These are phyloP conservation scores for Kuraishia capsulata DNA, from an alignment of 805 yeast species.

Conservation along the genomic window DNA sequence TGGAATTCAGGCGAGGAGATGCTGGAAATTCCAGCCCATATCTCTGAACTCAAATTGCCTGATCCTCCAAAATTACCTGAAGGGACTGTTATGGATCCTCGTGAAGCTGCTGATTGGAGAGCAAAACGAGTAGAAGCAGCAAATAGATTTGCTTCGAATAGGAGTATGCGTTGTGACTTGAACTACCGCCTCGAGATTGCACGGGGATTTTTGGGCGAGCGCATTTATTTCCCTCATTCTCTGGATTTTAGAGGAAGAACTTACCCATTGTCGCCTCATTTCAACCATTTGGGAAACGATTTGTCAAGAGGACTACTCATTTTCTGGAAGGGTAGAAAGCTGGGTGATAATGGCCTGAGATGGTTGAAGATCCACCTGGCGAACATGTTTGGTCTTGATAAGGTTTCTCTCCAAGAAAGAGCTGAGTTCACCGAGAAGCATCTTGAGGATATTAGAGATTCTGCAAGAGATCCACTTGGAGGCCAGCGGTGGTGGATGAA, in stretches of 20 bases:
- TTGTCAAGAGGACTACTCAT: conserved; percentile 60
- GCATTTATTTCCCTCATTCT: conserved; percentile 71
- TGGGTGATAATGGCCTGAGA: conserved; percentile 55
- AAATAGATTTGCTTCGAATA: conserved; percentile 52
- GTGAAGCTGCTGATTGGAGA: conserved; percentile 60
- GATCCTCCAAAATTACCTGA: conserved; percentile 42
- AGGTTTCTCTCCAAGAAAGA: conserved; percentile 59
- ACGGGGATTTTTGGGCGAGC: conserved; percentile 78
- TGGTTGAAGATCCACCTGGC: conserved; percentile 76
- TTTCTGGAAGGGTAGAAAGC: conserved; percentile 68
- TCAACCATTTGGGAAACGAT: conserved; percentile 76
- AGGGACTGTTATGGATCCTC: conserved; percentile 60
- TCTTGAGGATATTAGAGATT: conserved; percentile 41
- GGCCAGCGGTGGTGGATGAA: conserved; percentile 56
- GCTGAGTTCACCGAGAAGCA: conserved; percentile 49
- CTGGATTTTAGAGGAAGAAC: conserved; percentile 81
- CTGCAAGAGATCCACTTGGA: conserved; percentile 55
- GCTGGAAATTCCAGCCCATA: conserved; percentile 58
- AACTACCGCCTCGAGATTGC: conserved; percentile 95
- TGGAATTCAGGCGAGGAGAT: conserved; percentile 84
- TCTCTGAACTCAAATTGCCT: conserved; percentile 37
- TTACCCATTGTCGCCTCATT: conserved; percentile 72
- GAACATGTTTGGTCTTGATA: conserved; percentile 68
- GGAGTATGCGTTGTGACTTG: conserved; percentile 88
- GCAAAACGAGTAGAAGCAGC: conserved; percentile 46